A percentile compares a stretch with the other conserved stretches of the same genome.
These are phyloP conservation scores for Wickerhamomyces bisporus DNA, from an alignment of 805 yeast genomes.

Conservation along the genomic window DNA sequence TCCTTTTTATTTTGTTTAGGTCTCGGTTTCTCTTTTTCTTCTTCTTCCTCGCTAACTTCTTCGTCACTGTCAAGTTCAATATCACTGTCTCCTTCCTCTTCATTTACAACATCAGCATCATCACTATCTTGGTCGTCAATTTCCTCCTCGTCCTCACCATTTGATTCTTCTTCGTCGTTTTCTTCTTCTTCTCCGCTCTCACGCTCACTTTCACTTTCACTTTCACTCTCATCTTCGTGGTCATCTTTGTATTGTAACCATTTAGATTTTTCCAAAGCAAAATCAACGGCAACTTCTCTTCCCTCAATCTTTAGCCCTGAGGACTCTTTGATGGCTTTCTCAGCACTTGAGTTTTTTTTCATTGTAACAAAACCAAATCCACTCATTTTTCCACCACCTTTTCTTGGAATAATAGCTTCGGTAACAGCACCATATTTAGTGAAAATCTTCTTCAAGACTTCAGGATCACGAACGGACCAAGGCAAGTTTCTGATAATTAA, in stretches of 20 bases:
- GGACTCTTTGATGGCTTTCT: slow-evolving; percentile 69
- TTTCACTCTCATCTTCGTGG: slow-evolving; percentile 35
- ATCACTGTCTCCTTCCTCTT: slow-evolving; percentile 21
- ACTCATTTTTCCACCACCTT: slow-evolving; percentile 80
- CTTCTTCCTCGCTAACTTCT: slow-evolving; percentile 30
- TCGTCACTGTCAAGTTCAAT: slow-evolving; percentile 30
- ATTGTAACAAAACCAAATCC: slow-evolving; percentile 95
- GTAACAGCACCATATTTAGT: slow-evolving; percentile 77
- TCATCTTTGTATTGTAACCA: slow-evolving; percentile 62
- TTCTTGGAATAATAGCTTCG: slow-evolving; percentile 86
- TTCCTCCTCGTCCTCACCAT: slow-evolving; percentile 26
- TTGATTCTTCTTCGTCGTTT: slow-evolving; percentile 28
- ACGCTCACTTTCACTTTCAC: slow-evolving; percentile 34
- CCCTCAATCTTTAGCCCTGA: slow-evolving; percentile 79
- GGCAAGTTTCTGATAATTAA: slow-evolving; percentile 89
- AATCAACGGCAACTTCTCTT: slow-evolving; percentile 89
- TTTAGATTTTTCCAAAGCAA: slow-evolving; percentile 81
- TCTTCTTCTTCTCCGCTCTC: slow-evolving; percentile 33
- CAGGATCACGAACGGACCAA: slow-evolving; percentile 86
- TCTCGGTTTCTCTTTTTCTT: slow-evolving; percentile 27
- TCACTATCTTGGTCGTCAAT: slow-evolving; percentile 25
- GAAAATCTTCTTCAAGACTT: slow-evolving; percentile 64
- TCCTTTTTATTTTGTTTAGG: slow-evolving; percentile 58
- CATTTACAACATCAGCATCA: slow-evolving; percentile 24
- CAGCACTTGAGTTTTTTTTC: slow-evolving; percentile 75